A percentile compares a stretch with the other conserved stretches of the same genome.
Evolutionary conservation across 1,284 basidiomycete species (phyloP).

Genomic region (Phellinidium pouzarii): DNA sequence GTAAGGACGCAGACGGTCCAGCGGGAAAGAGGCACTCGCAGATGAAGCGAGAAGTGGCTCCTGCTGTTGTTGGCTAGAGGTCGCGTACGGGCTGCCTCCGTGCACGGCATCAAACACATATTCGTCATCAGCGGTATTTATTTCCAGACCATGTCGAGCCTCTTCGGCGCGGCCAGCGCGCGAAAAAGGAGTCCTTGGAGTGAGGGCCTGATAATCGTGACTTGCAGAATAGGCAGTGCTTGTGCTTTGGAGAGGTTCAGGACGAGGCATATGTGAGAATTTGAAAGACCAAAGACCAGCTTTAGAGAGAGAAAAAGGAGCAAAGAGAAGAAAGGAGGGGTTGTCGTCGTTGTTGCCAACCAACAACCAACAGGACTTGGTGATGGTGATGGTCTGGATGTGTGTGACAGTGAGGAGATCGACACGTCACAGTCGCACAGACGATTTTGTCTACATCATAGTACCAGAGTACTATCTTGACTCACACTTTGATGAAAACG

Average conservation of each 20-base stretch:
- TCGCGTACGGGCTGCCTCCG: constrained; percentile 23
- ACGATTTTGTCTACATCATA: no score
- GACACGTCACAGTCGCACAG: no score
- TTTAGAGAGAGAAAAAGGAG: neutral
- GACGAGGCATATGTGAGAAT: neutral
- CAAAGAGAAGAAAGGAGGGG: neutral
- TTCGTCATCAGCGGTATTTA: constrained; percentile 29
- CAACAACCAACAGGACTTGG: no score
- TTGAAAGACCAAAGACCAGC: constrained; percentile 9
- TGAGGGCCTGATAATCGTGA: constrained; percentile 37
- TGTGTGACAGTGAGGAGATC: no score
- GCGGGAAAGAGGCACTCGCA: constrained; percentile 33
- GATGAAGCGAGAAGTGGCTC: constrained; percentile 45
- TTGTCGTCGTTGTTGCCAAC: neutral
- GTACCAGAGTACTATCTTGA: no score
- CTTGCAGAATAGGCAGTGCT: constrained; percentile 3
- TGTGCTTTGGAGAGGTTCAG: neutral
- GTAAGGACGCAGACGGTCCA: constrained; percentile 17
- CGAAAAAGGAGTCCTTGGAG: constrained; percentile 58
- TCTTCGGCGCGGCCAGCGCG: constrained; percentile 53
- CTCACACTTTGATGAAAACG: no score
- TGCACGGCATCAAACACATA: constrained; percentile 21
- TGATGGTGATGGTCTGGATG: no score
- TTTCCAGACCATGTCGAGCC: constrained; percentile 41
- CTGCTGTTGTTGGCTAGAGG: constrained; percentile 36